Base-by-base conservation (phyloP, 352 stramenopile species). In the Phytophthora pistaciae region DNA sequence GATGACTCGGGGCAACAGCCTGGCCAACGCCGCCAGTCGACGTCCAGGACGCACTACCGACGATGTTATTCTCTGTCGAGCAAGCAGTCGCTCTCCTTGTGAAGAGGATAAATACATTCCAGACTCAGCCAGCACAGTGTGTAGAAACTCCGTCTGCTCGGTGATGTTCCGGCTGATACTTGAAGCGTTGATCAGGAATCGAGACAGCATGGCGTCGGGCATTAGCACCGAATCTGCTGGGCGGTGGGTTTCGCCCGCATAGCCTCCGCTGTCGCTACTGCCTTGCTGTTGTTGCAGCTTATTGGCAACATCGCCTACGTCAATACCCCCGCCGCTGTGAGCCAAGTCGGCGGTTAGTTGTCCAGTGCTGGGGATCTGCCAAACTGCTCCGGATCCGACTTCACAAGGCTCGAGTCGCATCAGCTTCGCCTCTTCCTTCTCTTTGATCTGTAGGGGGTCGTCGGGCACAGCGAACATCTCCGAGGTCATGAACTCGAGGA, bases 401-500 rank as follows among this genome's bases (percentile, higher is more conserved):
- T 77, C 68, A 16, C 68, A 77, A 0, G 33, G 55, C 10, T 71
- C 64, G 25, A 74, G 31, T 23, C 42, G 36, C 21, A 57, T 63
- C 31, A 72, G 36, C 10, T 54, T 42, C 0, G 60, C 42, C 20
- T 61, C 53, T 11, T 56, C 36, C 21, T 25, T 56, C 1, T 52
- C 48, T 42, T 68, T 59, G n/a, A 3, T 42, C 23, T 10, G 29
- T 8, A 67, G 33, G 0, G 16, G 13, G 20, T 77, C 72, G n/a
- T 64, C 44, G 3, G 56, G 36, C 20, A 65, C 66, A 8, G 60
- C 65, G 1, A 88, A 58, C 1, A 92, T 46, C 33, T 91, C 79
- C 2, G 65, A 74, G 48, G 83, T 90, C 82, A 94, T 91, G 46
- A 93, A 91, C 36, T 92, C 82, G 29, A 94, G 68, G 21, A 94